Base-by-base conservation (phyloP, 495 filamentous ascomycete genomes). In the Hypoxylon trugodes region DNA sequence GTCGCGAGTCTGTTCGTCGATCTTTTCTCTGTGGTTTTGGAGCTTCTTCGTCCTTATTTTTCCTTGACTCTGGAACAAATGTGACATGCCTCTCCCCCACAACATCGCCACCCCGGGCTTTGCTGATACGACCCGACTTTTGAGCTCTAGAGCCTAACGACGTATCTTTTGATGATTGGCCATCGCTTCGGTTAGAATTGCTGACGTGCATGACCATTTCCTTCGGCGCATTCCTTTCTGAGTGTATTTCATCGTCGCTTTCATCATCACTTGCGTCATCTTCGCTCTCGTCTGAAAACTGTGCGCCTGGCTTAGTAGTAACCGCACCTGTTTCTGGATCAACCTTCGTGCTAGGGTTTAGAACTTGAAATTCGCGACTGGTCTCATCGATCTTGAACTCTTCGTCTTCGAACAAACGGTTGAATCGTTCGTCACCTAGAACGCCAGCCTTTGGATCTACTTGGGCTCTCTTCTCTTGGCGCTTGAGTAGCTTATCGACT, bases 311-410 rank as follows among this genome's bases (percentile, higher is more conserved):
- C 24, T 56, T 70, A 40, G 13, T 53, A 58, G 12, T 37, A 2
- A 42, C 22, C 36, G 49, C 66, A n/a, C 63, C 65, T 12, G 65
- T 41, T 22, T 73, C 69, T 0, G 61, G 66, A 38, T 69, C 69
- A 37, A 83, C 72, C 13, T 70, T 71, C 15, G 81, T 96, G 73
- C 90, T 95, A 24, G 96, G 92, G 71, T 98, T 97, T 71, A 95
- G 84, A 32, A 87, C 80, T 36, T 87, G 82, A 80, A 96, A 99
- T 71, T 98, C 96, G 40, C 84, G 76, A 42, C 89, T 93, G n/a
- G 74, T 86, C 73, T 98, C 95, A 65, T 99, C 94, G 40, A 99
- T 88, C 49, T 86, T 88, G 74, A 97, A 98, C 36, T 96, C 93
- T 67, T 90, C 86, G 66, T 97, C 92, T 72, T 97, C 86, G 79